phyloP scores from a whole-genome alignment of 306 rosid species.

The Carpinus viminea region DNA sequence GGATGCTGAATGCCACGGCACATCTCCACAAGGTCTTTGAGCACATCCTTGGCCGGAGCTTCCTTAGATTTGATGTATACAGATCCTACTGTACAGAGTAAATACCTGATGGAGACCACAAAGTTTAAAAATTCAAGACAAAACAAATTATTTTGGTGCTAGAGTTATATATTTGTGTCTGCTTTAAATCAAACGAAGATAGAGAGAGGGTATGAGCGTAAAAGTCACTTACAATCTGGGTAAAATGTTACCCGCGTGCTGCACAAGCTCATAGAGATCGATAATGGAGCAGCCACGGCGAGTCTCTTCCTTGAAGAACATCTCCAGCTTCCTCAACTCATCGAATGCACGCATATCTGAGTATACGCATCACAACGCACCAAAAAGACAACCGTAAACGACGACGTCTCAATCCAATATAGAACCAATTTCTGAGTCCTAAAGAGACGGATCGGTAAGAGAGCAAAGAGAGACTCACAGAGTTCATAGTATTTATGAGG shows the following conservation, averaged over 20 bases:
- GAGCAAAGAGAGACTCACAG: slow-evolving; percentile 54
- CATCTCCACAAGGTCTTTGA: slow-evolving; percentile 68
- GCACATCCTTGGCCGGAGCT: slow-evolving; percentile 63
- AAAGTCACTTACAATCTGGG: slow-evolving; percentile 75
- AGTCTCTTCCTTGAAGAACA: slow-evolving; percentile 96
- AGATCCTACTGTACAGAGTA: slow-evolving; percentile 63
- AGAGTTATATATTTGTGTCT: background rate
- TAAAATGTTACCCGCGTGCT: slow-evolving; percentile 95
- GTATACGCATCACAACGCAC: slow-evolving; percentile 1
- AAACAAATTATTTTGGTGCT: background rate
- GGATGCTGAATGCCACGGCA: slow-evolving; percentile 66
- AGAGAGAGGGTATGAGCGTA: background rate
- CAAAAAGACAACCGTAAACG: slow-evolving; percentile 27
- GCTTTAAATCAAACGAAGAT: background rate
- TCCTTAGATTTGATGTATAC: slow-evolving; percentile 65
- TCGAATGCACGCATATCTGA: slow-evolving; percentile 98
- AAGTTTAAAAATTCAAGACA: slow-evolving; percentile 1
- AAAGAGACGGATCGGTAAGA: slow-evolving; percentile 36
- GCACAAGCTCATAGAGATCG: slow-evolving; percentile 96
- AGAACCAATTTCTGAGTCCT: slow-evolving; percentile 20
- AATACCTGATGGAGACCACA: slow-evolving; percentile 37
- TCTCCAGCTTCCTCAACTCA: slow-evolving; percentile 88
- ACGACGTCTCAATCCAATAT: background rate
- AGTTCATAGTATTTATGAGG: slow-evolving; percentile 96
- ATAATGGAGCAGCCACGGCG: slow-evolving; percentile 96